Conservation (phyloP, 106 monocot species). For the Dioscorea zingiberensis region DNA sequence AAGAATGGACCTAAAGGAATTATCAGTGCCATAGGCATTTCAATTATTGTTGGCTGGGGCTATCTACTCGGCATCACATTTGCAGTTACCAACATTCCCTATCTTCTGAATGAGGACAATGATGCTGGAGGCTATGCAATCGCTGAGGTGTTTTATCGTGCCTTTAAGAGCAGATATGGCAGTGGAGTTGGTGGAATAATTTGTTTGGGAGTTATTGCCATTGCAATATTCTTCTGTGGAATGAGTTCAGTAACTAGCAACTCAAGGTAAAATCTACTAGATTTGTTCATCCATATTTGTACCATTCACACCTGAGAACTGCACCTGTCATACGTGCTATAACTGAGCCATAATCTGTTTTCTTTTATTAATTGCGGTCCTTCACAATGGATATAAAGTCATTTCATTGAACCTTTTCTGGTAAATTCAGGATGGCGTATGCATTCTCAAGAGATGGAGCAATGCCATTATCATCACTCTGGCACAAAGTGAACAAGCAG, state of each 20-base stretch:
- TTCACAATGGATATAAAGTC: too few relatives aligned
- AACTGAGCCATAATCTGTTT: too few relatives aligned
- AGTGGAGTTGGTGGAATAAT: constrained; percentile 27
- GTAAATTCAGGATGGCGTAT: constrained; percentile 65
- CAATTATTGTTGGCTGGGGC: constrained; percentile 20
- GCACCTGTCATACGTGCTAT: too few relatives aligned
- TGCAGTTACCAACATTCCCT: constrained; percentile 21
- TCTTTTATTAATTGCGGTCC: too few relatives aligned
- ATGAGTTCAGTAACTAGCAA: constrained; percentile 24
- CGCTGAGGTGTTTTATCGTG: constrained; percentile 32
- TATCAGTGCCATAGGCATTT: constrained; percentile 24
- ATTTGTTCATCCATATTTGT: too few relatives aligned
- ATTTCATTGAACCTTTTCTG: too few relatives aligned
- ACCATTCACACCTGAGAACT: too few relatives aligned
- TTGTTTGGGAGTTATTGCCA: constrained; percentile 22
- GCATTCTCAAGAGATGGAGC: constrained; percentile 99
- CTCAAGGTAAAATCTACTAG: constrained; percentile 11
- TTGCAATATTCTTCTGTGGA: constrained; percentile 26
- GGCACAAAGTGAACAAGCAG: constrained; percentile 85
- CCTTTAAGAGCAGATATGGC: constrained; percentile 26
- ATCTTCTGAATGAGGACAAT: constrained; percentile 29
- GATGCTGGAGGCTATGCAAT: constrained; percentile 39
- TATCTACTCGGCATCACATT: constrained; percentile 27
- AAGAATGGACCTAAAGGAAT: constrained; percentile 26
- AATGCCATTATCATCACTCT: constrained; percentile 83